Base-by-base conservation (phyloP, 306 rosid species). In the Crataegus laevigata region DNA sequence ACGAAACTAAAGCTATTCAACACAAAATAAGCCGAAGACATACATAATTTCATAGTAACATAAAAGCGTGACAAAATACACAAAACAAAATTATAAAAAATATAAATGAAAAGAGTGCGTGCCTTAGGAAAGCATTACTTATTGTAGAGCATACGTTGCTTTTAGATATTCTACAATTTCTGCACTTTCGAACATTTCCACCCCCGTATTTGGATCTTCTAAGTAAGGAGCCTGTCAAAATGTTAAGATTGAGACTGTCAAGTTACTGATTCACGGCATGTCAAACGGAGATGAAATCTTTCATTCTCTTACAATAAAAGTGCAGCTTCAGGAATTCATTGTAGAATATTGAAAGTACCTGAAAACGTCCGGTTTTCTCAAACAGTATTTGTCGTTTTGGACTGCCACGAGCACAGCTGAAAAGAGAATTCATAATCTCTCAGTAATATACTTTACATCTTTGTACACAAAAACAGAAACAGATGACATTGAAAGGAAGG, bases 331-430 rank as follows among this genome's bases (percentile, higher is more conserved):
- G 52, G 73, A 71, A 22, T 5, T 11, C 58, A 36, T 43, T 34
- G 62, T 26, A 68, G 74, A n/a, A 21, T 18, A 22, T 79, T 66
- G 26, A 43, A 77, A 59, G 63, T 90, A 96, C 97, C 98, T 96
- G 99, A 80, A 96, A 96, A 68, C 73, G 84, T 72, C 98, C 97
- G 0, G 70, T 80, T 87, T 68, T 90, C 25, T 89, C 80, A 34
- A 68, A 90, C 72, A 96, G 82, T 68, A 83, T 78, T 76, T 90
- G 86, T 73, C 98, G 86, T 76, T 92, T 96, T 38, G 93, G 83
- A 84, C 99, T 96, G 58, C 99, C 99, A 42, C 99, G 96, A 66
- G 96, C 96, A 79, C 98, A 96, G 74, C 99, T 96, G 77, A 69
- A 86, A 25, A 60, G 74, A 40, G 57, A 18, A 69, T 68, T 67